These are phyloP conservation scores for Colletotrichum echinochloae DNA, from an alignment of 2,329 filamentous ascomycete species.

Conservation along the genomic window DNA sequence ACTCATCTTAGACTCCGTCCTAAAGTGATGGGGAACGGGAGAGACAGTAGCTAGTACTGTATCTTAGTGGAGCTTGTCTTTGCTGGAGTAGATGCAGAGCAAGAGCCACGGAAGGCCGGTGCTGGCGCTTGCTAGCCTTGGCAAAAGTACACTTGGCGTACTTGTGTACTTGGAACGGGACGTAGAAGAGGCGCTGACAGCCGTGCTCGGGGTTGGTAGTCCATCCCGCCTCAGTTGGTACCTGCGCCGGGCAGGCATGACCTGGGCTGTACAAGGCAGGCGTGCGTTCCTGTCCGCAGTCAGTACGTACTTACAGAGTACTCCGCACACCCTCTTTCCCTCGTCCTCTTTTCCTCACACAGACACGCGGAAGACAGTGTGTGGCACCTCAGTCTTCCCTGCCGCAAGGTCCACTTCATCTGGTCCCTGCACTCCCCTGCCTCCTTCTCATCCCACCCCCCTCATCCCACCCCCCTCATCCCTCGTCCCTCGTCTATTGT, in stretches of 20 bases:
- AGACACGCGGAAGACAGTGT: conserved; percentile 5
- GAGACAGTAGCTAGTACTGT: conserved; percentile 27
- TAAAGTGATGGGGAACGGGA: conserved; percentile 36
- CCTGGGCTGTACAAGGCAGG: conserved; percentile 14
- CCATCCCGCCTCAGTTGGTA: conserved; percentile 13
- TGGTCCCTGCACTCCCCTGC: conserved; percentile 16
- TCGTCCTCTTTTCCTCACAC: not conserved
- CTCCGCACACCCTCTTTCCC: not conserved
- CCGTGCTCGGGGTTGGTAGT: conserved; percentile 23
- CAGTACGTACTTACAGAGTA: not conserved
- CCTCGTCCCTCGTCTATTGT: not conserved
- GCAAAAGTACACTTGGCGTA: conserved; percentile 18
- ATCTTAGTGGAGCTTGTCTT: conserved; percentile 21
- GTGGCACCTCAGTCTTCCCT: conserved; percentile 1
- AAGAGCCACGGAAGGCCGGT: not conserved
- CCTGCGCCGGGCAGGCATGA: conserved; percentile 6
- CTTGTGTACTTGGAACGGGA: conserved; percentile 20
- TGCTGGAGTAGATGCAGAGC: conserved; percentile 9
- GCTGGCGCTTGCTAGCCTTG: conserved; percentile 23
- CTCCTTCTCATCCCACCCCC: not conserved
- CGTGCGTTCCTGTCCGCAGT: not conserved
- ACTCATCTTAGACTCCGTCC: not conserved
- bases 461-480: not conserved
- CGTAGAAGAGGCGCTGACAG: conserved; percentile 17
- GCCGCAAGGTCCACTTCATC: conserved; percentile 15